These are phyloP conservation scores for Trichoderma endophyticum DNA, from an alignment of 2,329 filamentous ascomycete species.

Conservation along the genomic window DNA sequence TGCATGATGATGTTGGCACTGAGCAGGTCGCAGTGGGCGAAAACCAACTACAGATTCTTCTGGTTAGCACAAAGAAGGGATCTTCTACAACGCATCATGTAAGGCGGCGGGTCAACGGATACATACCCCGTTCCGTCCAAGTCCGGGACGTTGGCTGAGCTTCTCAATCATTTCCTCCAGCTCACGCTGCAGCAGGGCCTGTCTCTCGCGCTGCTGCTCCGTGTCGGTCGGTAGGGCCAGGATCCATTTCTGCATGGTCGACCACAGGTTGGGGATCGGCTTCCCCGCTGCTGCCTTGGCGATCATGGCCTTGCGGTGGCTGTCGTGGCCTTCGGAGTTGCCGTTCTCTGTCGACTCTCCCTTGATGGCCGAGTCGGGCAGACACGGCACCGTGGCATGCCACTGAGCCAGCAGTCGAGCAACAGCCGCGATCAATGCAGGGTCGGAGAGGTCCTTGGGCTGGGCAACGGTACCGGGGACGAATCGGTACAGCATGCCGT, in stretches of 20 bases:
- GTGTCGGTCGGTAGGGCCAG: slow-evolving; percentile 74
- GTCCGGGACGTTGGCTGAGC: slow-evolving; percentile 71
- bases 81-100: neutral
- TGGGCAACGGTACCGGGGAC: slow-evolving; percentile 77
- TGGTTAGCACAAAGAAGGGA: neutral
- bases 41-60: slow-evolving; percentile 62
- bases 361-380: slow-evolving; percentile 35
- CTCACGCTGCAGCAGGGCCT: slow-evolving; percentile 69
- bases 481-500: slow-evolving; percentile 93
- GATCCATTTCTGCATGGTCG: slow-evolving; percentile 95
- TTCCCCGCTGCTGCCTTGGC: slow-evolving; percentile 60
- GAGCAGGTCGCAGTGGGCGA: slow-evolving; percentile 94
- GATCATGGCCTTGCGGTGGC: slow-evolving; percentile 40
- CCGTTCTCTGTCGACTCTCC: slow-evolving; percentile 31
- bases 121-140: slow-evolving; percentile 71
- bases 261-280: slow-evolving; percentile 85
- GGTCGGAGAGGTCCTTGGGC: slow-evolving; percentile 73
- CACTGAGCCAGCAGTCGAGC: slow-evolving; percentile 84
- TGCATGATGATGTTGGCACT: slow-evolving; percentile 93
- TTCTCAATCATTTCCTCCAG: slow-evolving; percentile 65
- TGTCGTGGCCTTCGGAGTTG: slow-evolving; percentile 34
- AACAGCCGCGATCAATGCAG: slow-evolving; percentile 76
- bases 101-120: neutral
- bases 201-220: slow-evolving; percentile 64
- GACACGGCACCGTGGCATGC: slow-evolving; percentile 72